A percentile compares a stretch with the other conserved stretches of the same genome.
Evolutionary conservation across 768 basidiomycete species (phyloP).

Genomic region (Naematelia encephala): DNA sequence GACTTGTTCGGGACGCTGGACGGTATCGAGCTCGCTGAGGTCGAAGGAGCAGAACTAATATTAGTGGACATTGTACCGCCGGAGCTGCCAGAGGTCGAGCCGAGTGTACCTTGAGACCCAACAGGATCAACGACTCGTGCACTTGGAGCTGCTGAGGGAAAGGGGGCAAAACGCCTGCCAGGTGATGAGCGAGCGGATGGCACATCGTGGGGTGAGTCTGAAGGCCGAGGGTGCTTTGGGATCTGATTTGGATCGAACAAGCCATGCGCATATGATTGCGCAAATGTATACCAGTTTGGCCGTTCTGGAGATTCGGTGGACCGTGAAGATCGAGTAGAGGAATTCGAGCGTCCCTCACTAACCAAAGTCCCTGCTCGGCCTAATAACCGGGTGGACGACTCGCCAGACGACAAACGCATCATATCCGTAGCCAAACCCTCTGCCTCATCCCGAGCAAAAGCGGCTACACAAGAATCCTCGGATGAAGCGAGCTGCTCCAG

Average conservation of each 20-base stretch:
- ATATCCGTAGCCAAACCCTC: slow-evolving; percentile 28
- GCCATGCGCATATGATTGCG: slow-evolving; percentile 39
- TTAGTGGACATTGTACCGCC: slow-evolving; percentile 24
- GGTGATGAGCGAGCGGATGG: slow-evolving; percentile 35
- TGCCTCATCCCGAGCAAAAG: slow-evolving; percentile 11
- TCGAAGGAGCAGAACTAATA: slow-evolving; percentile 27
- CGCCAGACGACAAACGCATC: slow-evolving; percentile 14
- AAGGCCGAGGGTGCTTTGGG: slow-evolving; percentile 29
- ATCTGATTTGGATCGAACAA: slow-evolving; percentile 46
- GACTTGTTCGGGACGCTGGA: slow-evolving; percentile 8
- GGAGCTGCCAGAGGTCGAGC: slow-evolving; percentile 10
- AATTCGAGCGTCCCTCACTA: neutral
- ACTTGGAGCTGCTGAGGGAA: slow-evolving; percentile 15
- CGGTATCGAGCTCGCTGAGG: slow-evolving; percentile 14
- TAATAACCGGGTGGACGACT: slow-evolving; percentile 10
- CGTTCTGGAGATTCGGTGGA: slow-evolving; percentile 1
- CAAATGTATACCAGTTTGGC: slow-evolving; percentile 39
- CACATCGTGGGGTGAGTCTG: slow-evolving; percentile 9
- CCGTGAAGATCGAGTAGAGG: neutral
- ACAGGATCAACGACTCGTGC: slow-evolving; percentile 6
- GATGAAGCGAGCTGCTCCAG: slow-evolving; percentile 6
- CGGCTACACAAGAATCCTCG: slow-evolving; percentile 15
- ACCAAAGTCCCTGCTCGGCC: slow-evolving; percentile 22
- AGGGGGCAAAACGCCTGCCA: slow-evolving; percentile 13
- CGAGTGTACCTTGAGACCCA: neutral